Base-by-base conservation (phyloP, 352 stramenopile genomes). In the Phytophthora sp. region DNA sequence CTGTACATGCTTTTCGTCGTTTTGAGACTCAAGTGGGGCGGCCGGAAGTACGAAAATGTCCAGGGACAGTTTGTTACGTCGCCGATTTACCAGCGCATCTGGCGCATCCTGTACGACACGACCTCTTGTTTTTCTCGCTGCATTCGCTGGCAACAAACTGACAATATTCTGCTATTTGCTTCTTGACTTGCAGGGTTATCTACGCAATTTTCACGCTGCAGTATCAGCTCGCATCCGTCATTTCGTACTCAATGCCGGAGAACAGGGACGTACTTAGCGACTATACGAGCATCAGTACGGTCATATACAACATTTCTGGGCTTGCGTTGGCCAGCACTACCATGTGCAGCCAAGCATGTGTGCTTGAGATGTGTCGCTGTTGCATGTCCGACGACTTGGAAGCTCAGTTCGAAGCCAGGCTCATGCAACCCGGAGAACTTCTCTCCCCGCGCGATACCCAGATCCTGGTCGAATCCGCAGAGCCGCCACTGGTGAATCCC, bases 11-110 rank as follows among this genome's bases (percentile, higher is more conserved):
- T 75, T 11, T 56, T 44, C 8, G 47, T 74, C 20, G 51, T 89
- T 13, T 15, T 75, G 3, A 45, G 60, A 30, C 73, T 89, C 21
- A 86, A 86, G 36, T 52, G 64, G 29, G 73, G 53, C n/a, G 79
- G 78, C 24, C 71, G 80, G 33, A 76, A 89, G 57, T 83, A 79
- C 35, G 82, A 91, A 36, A 84, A 74, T 35, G 73, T 88, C 4
- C 72, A 88, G 41, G 80, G 80, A 13, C 57, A 71, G 21, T 85
- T 90, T 24, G 62, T 86, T 20, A 68, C 70, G 21, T 90, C 81
- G 0, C 81, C 81, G 1, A 54, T 90, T 8, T 90, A 90, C 49
- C 65, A 81, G 33, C 79, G 81, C 0, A 73, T 90, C 39, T 82
- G 82, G 54, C 52, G 62, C 18, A 88, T 90, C 65, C 69, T 90